A percentile compares a stretch with the other conserved stretches of the same genome.
Conservation (phyloP, 2,329 filamentous ascomycete species). For the Ophiostoma fasciatum region DNA sequence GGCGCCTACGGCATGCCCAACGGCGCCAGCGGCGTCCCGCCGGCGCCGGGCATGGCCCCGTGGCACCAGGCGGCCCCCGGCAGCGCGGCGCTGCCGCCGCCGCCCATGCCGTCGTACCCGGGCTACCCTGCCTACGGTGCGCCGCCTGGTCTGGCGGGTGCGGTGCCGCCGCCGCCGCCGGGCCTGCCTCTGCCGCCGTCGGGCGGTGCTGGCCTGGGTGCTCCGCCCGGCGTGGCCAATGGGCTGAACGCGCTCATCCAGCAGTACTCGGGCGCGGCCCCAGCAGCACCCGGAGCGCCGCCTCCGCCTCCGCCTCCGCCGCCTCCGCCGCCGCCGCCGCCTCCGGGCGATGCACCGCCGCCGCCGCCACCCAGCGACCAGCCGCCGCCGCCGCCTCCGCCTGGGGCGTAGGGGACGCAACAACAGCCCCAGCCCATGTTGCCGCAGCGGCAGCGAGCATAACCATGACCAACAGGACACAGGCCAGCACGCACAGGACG, state of each 20-base stretch:
- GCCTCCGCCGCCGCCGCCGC: constrained; percentile 10
- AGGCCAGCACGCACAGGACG: no score
- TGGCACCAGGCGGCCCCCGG: constrained; percentile 25
- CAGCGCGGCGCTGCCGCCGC: constrained; percentile 27
- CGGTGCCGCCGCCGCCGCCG: constrained; percentile 7
- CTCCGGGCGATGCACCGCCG: constrained; percentile 17
- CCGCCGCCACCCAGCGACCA: constrained; percentile 22
- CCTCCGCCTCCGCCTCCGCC: constrained; percentile 3
- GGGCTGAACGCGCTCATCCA: constrained; percentile 52
- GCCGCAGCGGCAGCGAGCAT: neutral
- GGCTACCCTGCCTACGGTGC: constrained; percentile 29
- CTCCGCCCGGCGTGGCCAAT: constrained; percentile 35
- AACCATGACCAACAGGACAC: no score
- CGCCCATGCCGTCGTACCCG: constrained; percentile 17
- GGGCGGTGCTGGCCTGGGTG: constrained; percentile 15
- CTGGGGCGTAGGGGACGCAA: constrained; percentile 14
- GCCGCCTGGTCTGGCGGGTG: constrained; percentile 30
- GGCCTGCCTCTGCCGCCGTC: no score
- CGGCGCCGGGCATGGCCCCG: constrained; percentile 43
- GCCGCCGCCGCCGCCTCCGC: constrained; percentile 20
- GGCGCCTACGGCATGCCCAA: constrained; percentile 13
- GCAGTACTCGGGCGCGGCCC: constrained; percentile 31
- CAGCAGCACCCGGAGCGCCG: no score
- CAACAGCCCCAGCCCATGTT: no score
- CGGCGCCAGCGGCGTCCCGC: constrained; percentile 19